Base-by-base conservation (phyloP, 2,329 filamentous ascomycete genomes). In the Akanthomyces muscarius region DNA sequence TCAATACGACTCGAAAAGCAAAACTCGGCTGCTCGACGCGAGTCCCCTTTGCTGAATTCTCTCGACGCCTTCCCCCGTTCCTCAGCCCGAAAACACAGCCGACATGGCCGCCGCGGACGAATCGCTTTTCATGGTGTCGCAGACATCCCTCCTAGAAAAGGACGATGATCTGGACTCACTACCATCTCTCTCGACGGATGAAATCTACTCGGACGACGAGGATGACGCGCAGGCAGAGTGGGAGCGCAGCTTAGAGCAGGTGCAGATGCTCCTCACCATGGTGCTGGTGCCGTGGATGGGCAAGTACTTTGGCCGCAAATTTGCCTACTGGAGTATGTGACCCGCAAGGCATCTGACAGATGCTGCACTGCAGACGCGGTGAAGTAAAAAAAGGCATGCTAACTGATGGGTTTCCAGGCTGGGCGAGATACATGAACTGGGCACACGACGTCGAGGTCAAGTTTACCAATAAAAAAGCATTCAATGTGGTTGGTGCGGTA, bases 401-500 rank as follows among this genome's bases (percentile, higher is more conserved):
- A 23, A 62, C 66, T 67, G 71, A 33, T 69, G 63, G 16, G 13
- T 18, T 8, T 23, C 44, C 69, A 97, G 93, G 92, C 68, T 97
- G 94, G 93, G 89, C 88, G 25, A 88, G 89, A 71, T 96, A 92
- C 73, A 97, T 97, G 93, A 86, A 92, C 74, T 98, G 92, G 93
- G 89, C 90, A 75, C 95, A 97, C 73, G 76, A 83, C 64, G 89
- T 96, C 62, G 89, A 96, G 65, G 81, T 97, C 50, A 76, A 75
- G 66, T 83, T 81, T 77, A 86, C 86, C 63, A 88, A 81, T 74
- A 87, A 88, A 71, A 81, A 78, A 66, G 74, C 80, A 0, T 90
- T 89, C 76, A 86, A 84, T 70, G 83, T 78, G n/a, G 78, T 81
- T 1, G 89, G 89, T 33, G 84, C 81, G 10, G 79, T 84, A n/a